Conservation (phyloP, 768 basidiomycete species). For the Agaricus subrufescens region DNA sequence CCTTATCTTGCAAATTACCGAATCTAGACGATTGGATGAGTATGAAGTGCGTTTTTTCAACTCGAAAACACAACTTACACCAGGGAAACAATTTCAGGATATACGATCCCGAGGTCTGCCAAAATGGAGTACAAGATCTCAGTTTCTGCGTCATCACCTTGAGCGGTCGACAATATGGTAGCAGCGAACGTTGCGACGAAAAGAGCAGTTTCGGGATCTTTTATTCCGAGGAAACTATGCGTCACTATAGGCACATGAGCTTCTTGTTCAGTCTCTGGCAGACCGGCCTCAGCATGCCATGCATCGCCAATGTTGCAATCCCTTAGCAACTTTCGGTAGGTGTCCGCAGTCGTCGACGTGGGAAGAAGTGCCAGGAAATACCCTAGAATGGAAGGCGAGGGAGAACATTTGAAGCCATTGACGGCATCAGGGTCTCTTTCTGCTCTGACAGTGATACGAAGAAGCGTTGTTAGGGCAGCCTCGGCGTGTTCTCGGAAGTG, state of each 20-base stretch:
- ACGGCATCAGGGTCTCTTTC: conserved; percentile 23
- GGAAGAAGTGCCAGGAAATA: conserved; percentile 80
- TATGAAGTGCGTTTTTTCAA: conserved; percentile 1
- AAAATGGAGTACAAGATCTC: conserved; percentile 76
- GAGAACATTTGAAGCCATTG: conserved; percentile 37
- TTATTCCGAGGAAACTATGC: conserved; percentile 54
- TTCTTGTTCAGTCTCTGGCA: conserved; percentile 34
- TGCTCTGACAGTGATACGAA: conserved; percentile 54
- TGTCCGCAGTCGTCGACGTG: conserved; percentile 49
- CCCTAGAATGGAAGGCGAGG: conserved; percentile 59
- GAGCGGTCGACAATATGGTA: conserved; percentile 69
- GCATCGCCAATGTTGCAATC: conserved; percentile 55
- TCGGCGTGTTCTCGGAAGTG: conserved; percentile 59
- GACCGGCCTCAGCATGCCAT: conserved; percentile 34
- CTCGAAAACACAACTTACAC: conserved; percentile 46
- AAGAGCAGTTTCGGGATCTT: conserved; percentile 61
- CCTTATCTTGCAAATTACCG: conserved; percentile 69
- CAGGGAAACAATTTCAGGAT: conserved; percentile 69
- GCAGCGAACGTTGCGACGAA: conserved; percentile 71
- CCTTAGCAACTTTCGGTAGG: conserved; percentile 57
- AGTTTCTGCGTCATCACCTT: conserved; percentile 78
- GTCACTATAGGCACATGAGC: conserved; percentile 49
- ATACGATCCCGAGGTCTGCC: conserved; percentile 59
- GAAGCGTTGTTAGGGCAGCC: conserved; percentile 54
- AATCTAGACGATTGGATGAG: conserved; percentile 43